Base-by-base conservation (phyloP, 177 flowering plant species). In the Vitis hybrid region DNA sequence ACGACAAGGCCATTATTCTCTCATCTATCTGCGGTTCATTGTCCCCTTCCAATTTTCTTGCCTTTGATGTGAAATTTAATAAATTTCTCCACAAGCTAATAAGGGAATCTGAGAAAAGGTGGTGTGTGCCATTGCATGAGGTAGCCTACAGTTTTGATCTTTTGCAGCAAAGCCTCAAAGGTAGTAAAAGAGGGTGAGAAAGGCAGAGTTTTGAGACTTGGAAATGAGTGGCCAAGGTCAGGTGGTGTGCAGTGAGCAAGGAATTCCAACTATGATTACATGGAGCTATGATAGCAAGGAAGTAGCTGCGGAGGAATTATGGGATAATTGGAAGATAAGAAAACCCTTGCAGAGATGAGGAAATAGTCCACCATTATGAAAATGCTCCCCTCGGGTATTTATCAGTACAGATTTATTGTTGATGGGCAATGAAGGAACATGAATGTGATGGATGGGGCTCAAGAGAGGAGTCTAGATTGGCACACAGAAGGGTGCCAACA, bases 41-140 rank as follows among this genome's bases (percentile, higher is more conserved):
- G 91, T 65, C 98, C 99, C 76, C 96, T 95, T 57, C 97, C 98
- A 1, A 80, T 95, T 64, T 97, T 97, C 0, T 80, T 93, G 62
- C 94, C 98, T 20, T 93, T 90, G 22, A 20, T 20, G 1, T 20
- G 22, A 20, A 20, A 20, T 20, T 20, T 20, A 20, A 20, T 20
- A 20, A 20, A 20, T 20, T 20, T 20, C 22, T 20, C 22, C 22
- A 20, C 22, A 1, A 20, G 22, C 22, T 20, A 20, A 20, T 20
- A 20, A 20, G 22, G 22, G 22, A 20, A 20, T 20, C 22, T 1
- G 22, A 20, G 22, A 20, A 20, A 20, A 1, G 22, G 22, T 20
- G 2, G 22, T 20, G 22, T 20, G 22, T 20, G 1, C 22, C 22
- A 20, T 20, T 20, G 22, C 22, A 20, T 20, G 22, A 20, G 22